Evolutionary conservation across 2,329 filamentous ascomycete genomes (phyloP).

Genomic region (Periconia sp.): DNA sequence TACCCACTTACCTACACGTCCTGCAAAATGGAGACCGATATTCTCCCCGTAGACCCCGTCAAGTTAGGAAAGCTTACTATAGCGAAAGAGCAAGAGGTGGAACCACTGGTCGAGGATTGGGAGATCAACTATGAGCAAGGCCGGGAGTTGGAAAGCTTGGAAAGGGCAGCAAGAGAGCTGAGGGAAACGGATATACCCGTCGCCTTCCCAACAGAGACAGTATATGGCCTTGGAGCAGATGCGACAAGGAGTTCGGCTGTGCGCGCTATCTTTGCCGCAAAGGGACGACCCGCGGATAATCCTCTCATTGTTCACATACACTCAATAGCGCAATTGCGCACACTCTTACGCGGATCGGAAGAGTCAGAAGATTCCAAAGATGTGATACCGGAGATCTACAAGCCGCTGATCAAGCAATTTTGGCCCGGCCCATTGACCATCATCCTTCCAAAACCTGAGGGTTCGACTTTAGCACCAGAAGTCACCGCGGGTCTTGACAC

Average conservation of each 20-base stretch:
- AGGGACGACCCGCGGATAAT: slow-evolving; percentile 90
- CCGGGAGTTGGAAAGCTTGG: slow-evolving; percentile 60
- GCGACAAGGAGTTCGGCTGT: slow-evolving; percentile 85
- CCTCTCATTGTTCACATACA: slow-evolving; percentile 92
- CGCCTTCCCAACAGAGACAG: slow-evolving; percentile 96
- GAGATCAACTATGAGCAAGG: slow-evolving; percentile 43
- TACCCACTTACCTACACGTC: slow-evolving; percentile 5
- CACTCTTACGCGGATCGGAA: slow-evolving; percentile 56
- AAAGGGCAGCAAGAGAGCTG: slow-evolving; percentile 70
- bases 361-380: slow-evolving; percentile 28
- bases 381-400: slow-evolving; percentile 76
- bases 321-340: slow-evolving; percentile 76
- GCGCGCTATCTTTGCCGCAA: slow-evolving; percentile 88
- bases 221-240: slow-evolving; percentile 96
- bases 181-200: slow-evolving; percentile 74
- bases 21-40: slow-evolving; percentile 45
- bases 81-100: slow-evolving; percentile 28
- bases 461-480: slow-evolving; percentile 79
- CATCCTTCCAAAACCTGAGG: slow-evolving; percentile 76
- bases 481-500: slow-evolving; percentile 85
- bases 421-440: slow-evolving; percentile 97
- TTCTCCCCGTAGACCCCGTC: slow-evolving; percentile 49
- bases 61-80: slow-evolving; percentile 47
- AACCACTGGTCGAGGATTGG: slow-evolving; percentile 43
- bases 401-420: slow-evolving; percentile 77